Evolutionary conservation across 148 eudicot species (phyloP).

Genomic region (Cornus florida): DNA sequence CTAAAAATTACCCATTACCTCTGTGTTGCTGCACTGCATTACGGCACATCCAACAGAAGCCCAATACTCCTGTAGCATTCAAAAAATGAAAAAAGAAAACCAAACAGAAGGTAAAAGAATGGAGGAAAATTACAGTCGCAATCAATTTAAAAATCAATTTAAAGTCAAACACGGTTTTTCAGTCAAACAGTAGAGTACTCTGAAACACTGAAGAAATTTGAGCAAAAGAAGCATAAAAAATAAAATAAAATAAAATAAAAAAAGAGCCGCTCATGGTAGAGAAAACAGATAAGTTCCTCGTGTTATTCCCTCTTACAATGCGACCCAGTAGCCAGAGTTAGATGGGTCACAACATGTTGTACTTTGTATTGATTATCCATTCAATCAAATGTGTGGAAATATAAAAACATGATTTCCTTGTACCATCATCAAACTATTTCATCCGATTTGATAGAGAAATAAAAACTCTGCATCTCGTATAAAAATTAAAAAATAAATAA

Average conservation of each 20-base stretch:
- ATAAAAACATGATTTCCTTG: too few species aligned
- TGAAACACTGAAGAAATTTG: not conserved
- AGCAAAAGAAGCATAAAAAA: not conserved
- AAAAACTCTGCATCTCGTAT: not conserved
- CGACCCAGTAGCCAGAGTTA: not conserved
- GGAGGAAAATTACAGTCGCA: not conserved
- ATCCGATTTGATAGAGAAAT: not conserved
- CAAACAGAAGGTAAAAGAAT: not conserved
- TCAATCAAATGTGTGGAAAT: too few species aligned
- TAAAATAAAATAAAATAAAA: too few species aligned
- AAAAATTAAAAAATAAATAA: too few species aligned
- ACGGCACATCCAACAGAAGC: slow-evolving; percentile 99
- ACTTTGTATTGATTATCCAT: not conserved
- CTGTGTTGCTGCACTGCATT: slow-evolving; percentile 99
- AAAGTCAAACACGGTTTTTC: not conserved
- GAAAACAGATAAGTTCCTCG: not conserved
- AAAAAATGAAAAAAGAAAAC: not conserved
- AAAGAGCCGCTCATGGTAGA: not conserved
- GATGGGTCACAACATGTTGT: too few species aligned
- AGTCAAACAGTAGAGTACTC: not conserved
- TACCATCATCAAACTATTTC: too few species aligned
- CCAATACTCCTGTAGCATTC: slow-evolving; percentile 80
- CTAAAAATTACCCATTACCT: slow-evolving; percentile 45
- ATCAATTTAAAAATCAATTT: not conserved
- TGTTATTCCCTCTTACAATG: not conserved